These are phyloP conservation scores for Graphilbum ipis-grandicollis DNA, from an alignment of 2,329 filamentous ascomycete species.

Conservation along the genomic window DNA sequence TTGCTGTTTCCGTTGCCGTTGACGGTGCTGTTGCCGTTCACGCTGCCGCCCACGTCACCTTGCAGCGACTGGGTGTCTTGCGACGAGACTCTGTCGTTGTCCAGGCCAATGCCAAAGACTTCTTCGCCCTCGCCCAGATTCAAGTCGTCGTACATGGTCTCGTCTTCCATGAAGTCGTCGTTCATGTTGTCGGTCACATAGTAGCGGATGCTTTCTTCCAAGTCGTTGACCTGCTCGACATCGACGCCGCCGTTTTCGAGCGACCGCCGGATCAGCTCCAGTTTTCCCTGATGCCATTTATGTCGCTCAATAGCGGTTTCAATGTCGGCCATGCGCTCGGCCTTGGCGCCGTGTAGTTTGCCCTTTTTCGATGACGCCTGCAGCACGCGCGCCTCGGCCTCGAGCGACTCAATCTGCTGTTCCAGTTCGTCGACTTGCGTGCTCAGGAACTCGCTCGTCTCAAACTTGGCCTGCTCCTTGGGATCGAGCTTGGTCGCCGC, in stretches of 20 bases:
- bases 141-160: constrained; percentile 87
- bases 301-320: constrained; percentile 74
- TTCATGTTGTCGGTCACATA: constrained; percentile 85
- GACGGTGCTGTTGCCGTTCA: constrained; percentile 24
- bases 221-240: constrained; percentile 65
- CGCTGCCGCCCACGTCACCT: constrained; percentile 51
- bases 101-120: constrained; percentile 60
- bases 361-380: constrained; percentile 87
- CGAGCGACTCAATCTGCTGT: constrained; percentile 78
- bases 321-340: constrained; percentile 76
- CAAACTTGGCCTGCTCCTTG: constrained; percentile 89
- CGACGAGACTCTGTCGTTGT: constrained; percentile 80
- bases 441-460: constrained; percentile 72
- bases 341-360: constrained; percentile 70
- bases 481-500: constrained; percentile 87
- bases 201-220: constrained; percentile 87
- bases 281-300: constrained; percentile 88
- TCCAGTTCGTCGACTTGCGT: constrained; percentile 84
- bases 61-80: constrained; percentile 88
- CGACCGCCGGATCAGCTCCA: constrained; percentile 78
- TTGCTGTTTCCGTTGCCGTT: constrained; percentile 35
- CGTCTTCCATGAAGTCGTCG: constrained; percentile 83
- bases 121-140: constrained; percentile 87
- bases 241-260: constrained; percentile 89
- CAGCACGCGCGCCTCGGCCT: constrained; percentile 76